phyloP scores from a whole-genome alignment of 768 basidiomycete genomes.

The Phanerochaete sordida region DNA sequence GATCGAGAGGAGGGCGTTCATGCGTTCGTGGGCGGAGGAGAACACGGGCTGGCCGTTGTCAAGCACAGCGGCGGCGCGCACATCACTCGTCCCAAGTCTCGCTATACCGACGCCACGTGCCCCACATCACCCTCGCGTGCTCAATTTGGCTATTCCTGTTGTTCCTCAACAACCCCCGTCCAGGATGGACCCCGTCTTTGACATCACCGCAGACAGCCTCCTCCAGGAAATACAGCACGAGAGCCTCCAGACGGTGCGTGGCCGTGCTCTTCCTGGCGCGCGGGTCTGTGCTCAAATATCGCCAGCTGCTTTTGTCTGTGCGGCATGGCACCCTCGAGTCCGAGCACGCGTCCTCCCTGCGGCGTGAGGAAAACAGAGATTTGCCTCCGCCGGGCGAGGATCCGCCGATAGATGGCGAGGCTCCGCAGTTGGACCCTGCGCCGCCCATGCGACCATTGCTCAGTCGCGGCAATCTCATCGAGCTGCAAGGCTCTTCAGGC shows the following conservation, averaged over 20 bases:
- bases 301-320: not conserved
- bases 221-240: constrained; percentile 33
- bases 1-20: not conserved
- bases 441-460: not conserved
- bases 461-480: constrained; percentile 58
- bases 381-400: not conserved
- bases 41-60: constrained; percentile 5
- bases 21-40: not conserved
- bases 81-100: not conserved
- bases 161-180: not conserved
- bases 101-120: constrained; percentile 8
- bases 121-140: not conserved
- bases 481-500: constrained; percentile 71
- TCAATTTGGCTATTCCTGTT: not conserved
- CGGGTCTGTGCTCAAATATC: not conserved
- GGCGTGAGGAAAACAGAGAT: not conserved
- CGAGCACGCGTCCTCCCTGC: not conserved
- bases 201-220: constrained; percentile 17
- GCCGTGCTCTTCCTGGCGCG: not conserved
- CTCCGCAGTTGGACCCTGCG: not conserved
- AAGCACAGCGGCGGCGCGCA: constrained; percentile 13
- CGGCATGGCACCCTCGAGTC: not conserved
- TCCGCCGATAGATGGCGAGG: not conserved
- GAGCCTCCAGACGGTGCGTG: constrained; percentile 31
- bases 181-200: not conserved